A percentile compares a stretch with the other conserved stretches of the same genome.
Conservation (phyloP, 148 eudicot genomes). For the Rhododendron griersonianum region DNA sequence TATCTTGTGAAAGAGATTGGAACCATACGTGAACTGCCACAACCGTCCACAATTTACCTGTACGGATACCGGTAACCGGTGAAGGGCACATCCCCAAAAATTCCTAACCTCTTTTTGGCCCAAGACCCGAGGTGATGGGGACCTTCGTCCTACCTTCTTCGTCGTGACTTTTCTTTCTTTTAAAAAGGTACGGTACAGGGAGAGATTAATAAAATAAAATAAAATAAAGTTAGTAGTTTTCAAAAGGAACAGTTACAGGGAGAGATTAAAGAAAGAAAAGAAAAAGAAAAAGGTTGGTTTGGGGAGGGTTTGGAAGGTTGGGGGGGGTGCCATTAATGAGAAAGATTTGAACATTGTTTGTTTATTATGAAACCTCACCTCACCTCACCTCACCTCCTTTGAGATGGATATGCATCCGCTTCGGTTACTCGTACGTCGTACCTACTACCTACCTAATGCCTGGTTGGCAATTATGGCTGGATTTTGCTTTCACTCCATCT, state of each 20-base stretch:
- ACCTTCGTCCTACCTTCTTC: background rate
- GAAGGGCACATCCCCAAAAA: background rate
- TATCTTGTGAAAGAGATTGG: too few relatives aligned
- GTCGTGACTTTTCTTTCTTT: background rate
- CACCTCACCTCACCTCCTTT: too few relatives aligned
- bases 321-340: background rate
- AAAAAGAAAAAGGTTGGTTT: background rate
- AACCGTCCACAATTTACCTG: background rate
- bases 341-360: background rate
- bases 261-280: background rate
- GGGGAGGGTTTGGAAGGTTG: background rate
- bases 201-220: too few relatives aligned
- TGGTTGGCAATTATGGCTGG: background rate
- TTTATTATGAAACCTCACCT: too few relatives aligned
- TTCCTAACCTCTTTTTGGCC: background rate
- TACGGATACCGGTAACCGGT: background rate
- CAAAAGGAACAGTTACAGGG: too few relatives aligned
- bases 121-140: background rate
- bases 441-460: slow-evolving; percentile 4
- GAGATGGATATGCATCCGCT: background rate
- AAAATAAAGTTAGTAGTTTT: background rate
- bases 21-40: background rate
- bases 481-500: background rate
- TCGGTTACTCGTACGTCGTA: slow-evolving; percentile 1
- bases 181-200: background rate